Evolutionary conservation across 352 stramenopile species (phyloP), one percentile per base, ranked within the genome.

Genomic region (Globisporangium heterothallicum): DNA sequence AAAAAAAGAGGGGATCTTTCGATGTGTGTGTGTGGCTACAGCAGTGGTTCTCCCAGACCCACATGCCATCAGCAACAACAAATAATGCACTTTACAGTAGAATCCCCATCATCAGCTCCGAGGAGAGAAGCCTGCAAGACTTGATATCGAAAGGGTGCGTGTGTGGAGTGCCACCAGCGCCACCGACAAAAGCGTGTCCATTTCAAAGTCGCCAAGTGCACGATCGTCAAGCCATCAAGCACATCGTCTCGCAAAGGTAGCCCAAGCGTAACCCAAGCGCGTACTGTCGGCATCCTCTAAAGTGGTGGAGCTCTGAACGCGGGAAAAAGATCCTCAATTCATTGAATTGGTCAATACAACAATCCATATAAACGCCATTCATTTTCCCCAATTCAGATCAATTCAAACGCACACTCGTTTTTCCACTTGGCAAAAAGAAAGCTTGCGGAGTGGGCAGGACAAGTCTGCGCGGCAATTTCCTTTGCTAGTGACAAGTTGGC

Each of bases 341-440:
- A 74, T 58, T 78, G 63, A 87, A 87, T 84, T 68, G 71, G 9
- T 29, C 0, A 38, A 62, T 86, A 83, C 70, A 81, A 78, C 71
- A 13, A 16, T 5, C 46, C 56, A 68, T 30, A 61, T 27, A 49
- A 67, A 64, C 12, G 19, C 61, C 64, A 70, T 78, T 72, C 49
- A 66, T 63, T 52, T 4, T 29, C 35, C 46, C 29, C 56, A 56
- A 52, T 50, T 66, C 40, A 53, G 26, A 58, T 35, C 25, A 45
- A 32, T 13, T 24, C 26, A 47, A 53, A 52, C 18, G 22, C 9
- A 12, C 29, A 10, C 29, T 10, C 6, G 6, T 16, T 36, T 36
- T 36, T n/a, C n/a, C n/a, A n/a, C n/a, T n/a, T n/a, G n/a, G n/a
- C n/a, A n/a, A 40, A 51, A 16, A 19, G 18, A n/a, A 32, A n/a